phyloP scores from a whole-genome alignment of 305 asterid genomes.

The Solanum hybrid region DNA sequence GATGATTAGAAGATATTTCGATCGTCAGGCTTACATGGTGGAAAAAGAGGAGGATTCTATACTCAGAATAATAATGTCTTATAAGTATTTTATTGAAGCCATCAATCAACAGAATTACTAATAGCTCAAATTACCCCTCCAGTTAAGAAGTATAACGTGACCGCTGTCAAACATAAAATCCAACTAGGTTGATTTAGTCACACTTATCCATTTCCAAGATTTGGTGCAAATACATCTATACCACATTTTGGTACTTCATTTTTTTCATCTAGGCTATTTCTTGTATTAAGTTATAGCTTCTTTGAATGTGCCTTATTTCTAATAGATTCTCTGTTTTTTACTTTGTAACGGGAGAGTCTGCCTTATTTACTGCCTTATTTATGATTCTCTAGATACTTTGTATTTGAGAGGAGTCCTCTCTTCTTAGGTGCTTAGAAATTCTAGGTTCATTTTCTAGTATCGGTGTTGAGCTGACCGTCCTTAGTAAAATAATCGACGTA shows the following conservation, averaged over 20 bases:
- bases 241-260: neutral
- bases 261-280: neutral
- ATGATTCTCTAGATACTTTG: neutral
- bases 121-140: too few species aligned
- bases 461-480: too few species aligned
- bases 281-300: neutral
- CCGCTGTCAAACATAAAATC: too few species aligned
- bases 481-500: too few species aligned
- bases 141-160: too few species aligned
- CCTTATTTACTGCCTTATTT: neutral
- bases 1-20: neutral
- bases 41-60: neutral
- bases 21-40: neutral
- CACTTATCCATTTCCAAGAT: neutral
- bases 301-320: neutral
- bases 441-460: too few species aligned
- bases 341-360: neutral
- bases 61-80: too few species aligned
- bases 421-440: too few species aligned
- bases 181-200: neutral
- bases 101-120: too few species aligned
- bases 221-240: neutral
- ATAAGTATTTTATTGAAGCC: too few species aligned
- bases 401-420: neutral
- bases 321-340: neutral